These are phyloP conservation scores for Colletotrichum sp. DNA, from an alignment of 2,329 filamentous ascomycete species.

Conservation along the genomic window DNA sequence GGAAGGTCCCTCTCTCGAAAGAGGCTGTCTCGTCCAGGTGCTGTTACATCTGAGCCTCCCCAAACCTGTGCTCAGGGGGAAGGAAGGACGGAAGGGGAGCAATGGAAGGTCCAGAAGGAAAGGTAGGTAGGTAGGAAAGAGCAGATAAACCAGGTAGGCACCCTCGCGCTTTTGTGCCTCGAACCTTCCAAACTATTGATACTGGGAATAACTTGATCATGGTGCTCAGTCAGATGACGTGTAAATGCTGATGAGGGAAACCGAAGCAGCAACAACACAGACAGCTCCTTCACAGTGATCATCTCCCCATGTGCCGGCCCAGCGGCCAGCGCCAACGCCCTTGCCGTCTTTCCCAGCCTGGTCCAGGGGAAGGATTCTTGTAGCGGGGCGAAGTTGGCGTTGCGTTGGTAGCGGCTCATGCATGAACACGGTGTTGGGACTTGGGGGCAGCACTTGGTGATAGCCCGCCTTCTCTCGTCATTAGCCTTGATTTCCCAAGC, in stretches of 20 bases:
- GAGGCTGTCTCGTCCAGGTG: not conserved
- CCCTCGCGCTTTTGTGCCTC: not conserved
- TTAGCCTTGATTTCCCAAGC: not conserved
- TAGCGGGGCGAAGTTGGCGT: not conserved
- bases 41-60: not conserved
- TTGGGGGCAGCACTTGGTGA: not conserved
- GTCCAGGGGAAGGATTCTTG: not conserved
- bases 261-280: not conserved
- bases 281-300: not conserved
- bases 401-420: not conserved
- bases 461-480: not conserved
- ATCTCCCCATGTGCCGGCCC: not conserved
- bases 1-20: not conserved
- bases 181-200: not conserved
- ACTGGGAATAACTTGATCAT: not conserved
- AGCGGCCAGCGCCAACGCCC: not conserved
- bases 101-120: not conserved
- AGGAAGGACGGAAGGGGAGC: not conserved
- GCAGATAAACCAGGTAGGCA: not conserved
- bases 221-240: not conserved
- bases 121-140: not conserved
- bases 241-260: not conserved
- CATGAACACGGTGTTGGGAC: slow-evolving; percentile 1
- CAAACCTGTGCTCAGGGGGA: not conserved
- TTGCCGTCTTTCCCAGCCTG: not conserved